phyloP scores from a whole-genome alignment of 2,329 filamentous ascomycete species.

The Fusarium floridanum region DNA sequence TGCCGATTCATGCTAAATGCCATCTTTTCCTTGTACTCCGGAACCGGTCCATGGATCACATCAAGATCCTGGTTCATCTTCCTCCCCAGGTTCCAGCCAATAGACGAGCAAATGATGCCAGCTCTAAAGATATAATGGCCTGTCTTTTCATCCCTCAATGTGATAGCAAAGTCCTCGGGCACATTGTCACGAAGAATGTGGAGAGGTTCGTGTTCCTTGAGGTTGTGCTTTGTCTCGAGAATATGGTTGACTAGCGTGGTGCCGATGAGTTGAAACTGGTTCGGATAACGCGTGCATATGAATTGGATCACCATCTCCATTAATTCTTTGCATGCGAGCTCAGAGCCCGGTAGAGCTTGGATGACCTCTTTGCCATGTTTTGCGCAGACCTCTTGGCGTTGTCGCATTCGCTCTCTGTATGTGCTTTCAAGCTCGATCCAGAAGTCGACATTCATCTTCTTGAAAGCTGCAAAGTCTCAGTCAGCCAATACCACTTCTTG shows the following conservation, averaged over 20 bases:
- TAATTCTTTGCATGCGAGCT: background rate
- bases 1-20: background rate
- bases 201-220: background rate
- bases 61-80: background rate
- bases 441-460: background rate
- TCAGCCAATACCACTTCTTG: background rate
- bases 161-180: background rate
- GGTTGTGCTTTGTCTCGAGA: background rate
- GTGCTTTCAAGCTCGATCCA: background rate
- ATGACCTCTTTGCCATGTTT: background rate
- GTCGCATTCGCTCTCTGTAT: background rate
- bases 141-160: background rate
- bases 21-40: conserved; percentile 2
- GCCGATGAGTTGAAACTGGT: background rate
- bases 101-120: background rate
- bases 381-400: background rate
- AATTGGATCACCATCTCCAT: background rate
- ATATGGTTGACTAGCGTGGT: background rate
- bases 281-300: background rate
- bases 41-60: background rate
- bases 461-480: background rate
- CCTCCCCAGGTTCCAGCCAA: background rate
- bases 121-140: background rate
- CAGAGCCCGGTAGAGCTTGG: background rate
- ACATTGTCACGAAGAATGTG: background rate